Evolutionary conservation across 2,329 filamentous ascomycete species (phyloP).

Genomic region (Scleromitrula shiraiana): DNA sequence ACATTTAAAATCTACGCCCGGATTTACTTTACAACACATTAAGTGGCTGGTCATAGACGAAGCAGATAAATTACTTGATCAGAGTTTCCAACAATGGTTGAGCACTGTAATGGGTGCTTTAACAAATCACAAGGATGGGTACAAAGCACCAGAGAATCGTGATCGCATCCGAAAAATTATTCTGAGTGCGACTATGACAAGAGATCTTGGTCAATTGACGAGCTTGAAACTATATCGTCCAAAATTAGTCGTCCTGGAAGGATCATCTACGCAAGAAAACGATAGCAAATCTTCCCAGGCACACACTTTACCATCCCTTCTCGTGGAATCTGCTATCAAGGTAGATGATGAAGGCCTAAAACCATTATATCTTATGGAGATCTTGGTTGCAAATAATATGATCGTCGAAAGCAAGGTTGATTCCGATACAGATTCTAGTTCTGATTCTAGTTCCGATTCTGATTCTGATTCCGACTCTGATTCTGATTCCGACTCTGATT

Average conservation of each 20-base stretch:
- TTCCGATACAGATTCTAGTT: slow-evolving; percentile 27
- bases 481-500: slow-evolving; percentile 27
- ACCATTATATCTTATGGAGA: slow-evolving; percentile 75
- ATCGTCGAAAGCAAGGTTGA: slow-evolving; percentile 25
- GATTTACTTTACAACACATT: slow-evolving; percentile 70
- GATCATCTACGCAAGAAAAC: slow-evolving; percentile 23
- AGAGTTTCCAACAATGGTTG: slow-evolving; percentile 90
- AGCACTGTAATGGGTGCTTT: slow-evolving; percentile 60
- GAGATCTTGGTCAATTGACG: slow-evolving; percentile 71
- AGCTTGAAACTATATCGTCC: slow-evolving; percentile 66
- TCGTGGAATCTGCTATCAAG: slow-evolving; percentile 60
- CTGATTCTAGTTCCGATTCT: slow-evolving; percentile 10
- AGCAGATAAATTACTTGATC: slow-evolving; percentile 82
- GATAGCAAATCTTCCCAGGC: slow-evolving; percentile 33
- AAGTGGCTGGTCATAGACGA: slow-evolving; percentile 91
- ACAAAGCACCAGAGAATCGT: neutral
- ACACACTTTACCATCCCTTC: slow-evolving; percentile 52
- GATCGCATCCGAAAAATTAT: slow-evolving; percentile 66
- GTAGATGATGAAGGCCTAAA: slow-evolving; percentile 64
- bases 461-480: slow-evolving; percentile 11
- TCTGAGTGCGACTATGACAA: slow-evolving; percentile 86
- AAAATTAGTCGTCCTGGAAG: slow-evolving; percentile 67
- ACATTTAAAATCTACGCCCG: slow-evolving; percentile 75
- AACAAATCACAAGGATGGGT: slow-evolving; percentile 14
- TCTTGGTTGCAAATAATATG: slow-evolving; percentile 55